Percentiles rank a stretch among this genome's conserved stretches.
Conservation (phyloP, 176 grass and related monocot genomes). For the Ensete ventricosum region DNA sequence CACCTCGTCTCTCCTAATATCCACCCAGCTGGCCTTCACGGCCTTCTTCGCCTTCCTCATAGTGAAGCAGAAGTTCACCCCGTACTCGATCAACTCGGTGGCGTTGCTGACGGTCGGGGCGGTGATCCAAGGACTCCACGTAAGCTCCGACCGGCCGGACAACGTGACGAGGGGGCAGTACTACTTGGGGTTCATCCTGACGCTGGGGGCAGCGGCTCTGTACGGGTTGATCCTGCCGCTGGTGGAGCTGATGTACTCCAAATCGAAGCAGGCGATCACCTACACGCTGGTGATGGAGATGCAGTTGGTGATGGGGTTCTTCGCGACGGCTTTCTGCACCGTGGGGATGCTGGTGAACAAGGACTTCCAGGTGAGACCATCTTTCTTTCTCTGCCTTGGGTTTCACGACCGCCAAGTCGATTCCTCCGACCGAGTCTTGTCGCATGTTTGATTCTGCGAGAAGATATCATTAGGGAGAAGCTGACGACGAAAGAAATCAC, state of each 20-base stretch:
- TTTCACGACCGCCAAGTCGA: too few species aligned
- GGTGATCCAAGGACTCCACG: conserved; percentile 54
- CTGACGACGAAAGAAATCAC: too few species aligned
- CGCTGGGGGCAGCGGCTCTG: conserved; percentile 44
- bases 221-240: conserved; percentile 46
- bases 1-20: conserved; percentile 64
- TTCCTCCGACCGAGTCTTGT: too few species aligned
- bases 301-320: conserved; percentile 58
- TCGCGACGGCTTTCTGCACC: conserved; percentile 42
- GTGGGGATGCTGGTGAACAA: conserved; percentile 62
- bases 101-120: conserved; percentile 58
- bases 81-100: conserved; percentile 63
- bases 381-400: too few species aligned
- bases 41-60: conserved; percentile 60
- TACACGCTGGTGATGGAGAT: conserved; percentile 82
- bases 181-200: conserved; percentile 56
- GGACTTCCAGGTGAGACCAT: conserved; percentile 53
- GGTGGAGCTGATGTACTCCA: conserved; percentile 52
- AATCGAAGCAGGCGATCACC: conserved; percentile 21
- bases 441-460: too few species aligned
- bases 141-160: conserved; percentile 31
- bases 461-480: too few species aligned
- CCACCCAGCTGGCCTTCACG: conserved; percentile 76
- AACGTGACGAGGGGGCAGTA: conserved; percentile 46
- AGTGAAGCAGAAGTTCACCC: conserved; percentile 58